These are phyloP conservation scores for Cryomyces antarcticus DNA, from an alignment of 495 filamentous ascomycete genomes.

Conservation along the genomic window DNA sequence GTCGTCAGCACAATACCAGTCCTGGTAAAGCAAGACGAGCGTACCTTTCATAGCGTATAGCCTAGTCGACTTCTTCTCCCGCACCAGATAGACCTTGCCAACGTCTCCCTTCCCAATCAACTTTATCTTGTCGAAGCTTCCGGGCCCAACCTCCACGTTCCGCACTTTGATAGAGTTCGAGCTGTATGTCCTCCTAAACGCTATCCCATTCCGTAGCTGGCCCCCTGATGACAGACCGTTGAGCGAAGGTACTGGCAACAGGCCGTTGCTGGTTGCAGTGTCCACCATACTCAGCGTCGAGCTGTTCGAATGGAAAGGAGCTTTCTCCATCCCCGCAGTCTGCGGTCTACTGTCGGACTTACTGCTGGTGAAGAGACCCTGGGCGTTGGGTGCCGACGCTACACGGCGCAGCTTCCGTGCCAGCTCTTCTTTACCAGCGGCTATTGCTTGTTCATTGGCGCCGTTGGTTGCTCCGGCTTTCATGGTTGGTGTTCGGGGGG, in stretches of 20 bases:
- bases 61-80: constrained; percentile 88
- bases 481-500: constrained; percentile 38
- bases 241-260: constrained; percentile 26
- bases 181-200: constrained; percentile 90
- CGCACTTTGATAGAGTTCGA: constrained; percentile 97
- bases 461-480: constrained; percentile 54
- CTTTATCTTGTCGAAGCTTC: constrained; percentile 98
- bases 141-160: constrained; percentile 86
- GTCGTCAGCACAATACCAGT: constrained; percentile 9
- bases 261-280: constrained; percentile 17
- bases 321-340: constrained; percentile 56
- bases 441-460: constrained; percentile 50
- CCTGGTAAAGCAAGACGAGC: constrained; percentile 4
- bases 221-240: constrained; percentile 26
- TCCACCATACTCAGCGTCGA: constrained; percentile 38
- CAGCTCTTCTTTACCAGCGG: constrained; percentile 67
- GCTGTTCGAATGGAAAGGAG: constrained; percentile 38
- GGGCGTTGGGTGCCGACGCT: constrained; percentile 89
- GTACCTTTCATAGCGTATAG: constrained; percentile 98
- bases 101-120: constrained; percentile 97
- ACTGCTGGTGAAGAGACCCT: constrained; percentile 61
- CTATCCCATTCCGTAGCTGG: constrained; percentile 36
- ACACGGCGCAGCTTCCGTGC: constrained; percentile 83
- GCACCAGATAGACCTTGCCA: constrained; percentile 91
- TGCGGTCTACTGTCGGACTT: constrained; percentile 46